A percentile compares a stretch with the other conserved stretches of the same genome.
Conservation (phyloP, 352 stramenopile genomes). For the Phytophthora uliginosa region DNA sequence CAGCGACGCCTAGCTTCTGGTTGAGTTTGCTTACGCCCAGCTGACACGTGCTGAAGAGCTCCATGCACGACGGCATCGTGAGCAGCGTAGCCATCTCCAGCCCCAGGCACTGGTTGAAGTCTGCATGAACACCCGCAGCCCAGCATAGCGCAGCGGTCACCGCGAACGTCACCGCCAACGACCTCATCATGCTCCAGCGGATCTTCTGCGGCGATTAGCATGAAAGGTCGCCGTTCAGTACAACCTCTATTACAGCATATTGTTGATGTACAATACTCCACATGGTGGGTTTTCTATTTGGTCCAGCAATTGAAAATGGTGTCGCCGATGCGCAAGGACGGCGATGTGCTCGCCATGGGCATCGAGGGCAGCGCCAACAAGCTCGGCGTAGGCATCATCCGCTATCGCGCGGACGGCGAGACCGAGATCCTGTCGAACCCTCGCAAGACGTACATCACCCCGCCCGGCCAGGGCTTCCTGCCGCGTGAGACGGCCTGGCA, state of each 20-base stretch:
- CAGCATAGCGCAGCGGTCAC: slow-evolving; percentile 15
- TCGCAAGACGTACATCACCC: slow-evolving; percentile 99
- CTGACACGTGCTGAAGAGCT: slow-evolving; percentile 60
- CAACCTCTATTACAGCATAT: not conserved
- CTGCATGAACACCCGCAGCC: slow-evolving; percentile 11
- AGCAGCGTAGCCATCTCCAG: slow-evolving; percentile 55
- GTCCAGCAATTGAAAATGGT: slow-evolving; percentile 27
- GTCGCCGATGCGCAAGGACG: slow-evolving; percentile 62
- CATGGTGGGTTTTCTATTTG: slow-evolving; percentile 38
- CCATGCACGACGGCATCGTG: slow-evolving; percentile 37
- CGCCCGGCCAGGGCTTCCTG: slow-evolving; percentile 98
- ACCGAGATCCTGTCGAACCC: slow-evolving; percentile 98
- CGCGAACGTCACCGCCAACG: slow-evolving; percentile 5
- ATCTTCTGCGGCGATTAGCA: slow-evolving; percentile 14
- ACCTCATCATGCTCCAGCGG: slow-evolving; percentile 13
- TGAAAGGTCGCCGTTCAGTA: slow-evolving; percentile 38
- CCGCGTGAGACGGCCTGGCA: slow-evolving; percentile 99
- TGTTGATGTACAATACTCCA: slow-evolving; percentile 2
- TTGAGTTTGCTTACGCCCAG: slow-evolving; percentile 63
- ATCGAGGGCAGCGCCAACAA: slow-evolving; percentile 99
- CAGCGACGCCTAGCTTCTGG: slow-evolving; percentile 45
- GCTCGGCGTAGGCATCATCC: slow-evolving; percentile 91
- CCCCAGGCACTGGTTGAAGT: slow-evolving; percentile 70
- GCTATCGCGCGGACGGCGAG: slow-evolving; percentile 74
- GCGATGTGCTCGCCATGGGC: slow-evolving; percentile 94